Base-by-base conservation (phyloP, 306 rosid genomes). In the apple (Malus domestica) region DNA sequence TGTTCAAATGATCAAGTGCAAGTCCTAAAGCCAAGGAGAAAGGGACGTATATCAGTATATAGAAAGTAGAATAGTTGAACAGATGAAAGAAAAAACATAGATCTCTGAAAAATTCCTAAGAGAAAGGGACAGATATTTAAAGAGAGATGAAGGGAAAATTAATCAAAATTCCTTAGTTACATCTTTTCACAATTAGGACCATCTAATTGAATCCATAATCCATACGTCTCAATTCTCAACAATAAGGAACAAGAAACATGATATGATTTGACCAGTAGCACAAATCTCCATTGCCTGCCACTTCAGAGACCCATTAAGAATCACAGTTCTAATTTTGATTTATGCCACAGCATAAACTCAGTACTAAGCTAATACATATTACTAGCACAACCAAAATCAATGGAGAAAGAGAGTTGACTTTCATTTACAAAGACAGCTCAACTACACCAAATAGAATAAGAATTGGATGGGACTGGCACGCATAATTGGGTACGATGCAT, bases 1-100 rank as follows among this genome's bases (percentile, higher is more conserved):
- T 55, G 74, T 87, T 92, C 42, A 93, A 76, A 61, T 84, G 89
- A 79, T 88, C 96, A 25, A 85, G 83, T 27, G 86, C 32, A 71
- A 74, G 76, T 78, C 92, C 96, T 94, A 79, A 58, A 80, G 68
- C 29, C 44, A 73, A 74, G 75, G 72, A 74, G 64, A 83, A 80
- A 10, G 23, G 54, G 73, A 74, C 23, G 30, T 23, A 74, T 69
- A 55, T 80, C 76, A 84, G 76, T 23, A 32, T 35, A 75, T 72
- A 60, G 12, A 57, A 73, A 66, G 38, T 42, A 65, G 16, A 75
- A 51, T 12, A 49, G 46, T 76, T 25, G 58, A 76, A 67, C 25
- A 13, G 40, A 64, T 3, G 13, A 19, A 78, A 60, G 44, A 19
- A 66, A 45, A 73, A 23, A 10, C 4, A 20, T 32, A 23, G 5